A percentile compares a stretch with the other conserved stretches of the same genome.
These are phyloP conservation scores for Chytriomyces confervae DNA, from an alignment of 192 early-diverging fungal species.

Conservation along the genomic window DNA sequence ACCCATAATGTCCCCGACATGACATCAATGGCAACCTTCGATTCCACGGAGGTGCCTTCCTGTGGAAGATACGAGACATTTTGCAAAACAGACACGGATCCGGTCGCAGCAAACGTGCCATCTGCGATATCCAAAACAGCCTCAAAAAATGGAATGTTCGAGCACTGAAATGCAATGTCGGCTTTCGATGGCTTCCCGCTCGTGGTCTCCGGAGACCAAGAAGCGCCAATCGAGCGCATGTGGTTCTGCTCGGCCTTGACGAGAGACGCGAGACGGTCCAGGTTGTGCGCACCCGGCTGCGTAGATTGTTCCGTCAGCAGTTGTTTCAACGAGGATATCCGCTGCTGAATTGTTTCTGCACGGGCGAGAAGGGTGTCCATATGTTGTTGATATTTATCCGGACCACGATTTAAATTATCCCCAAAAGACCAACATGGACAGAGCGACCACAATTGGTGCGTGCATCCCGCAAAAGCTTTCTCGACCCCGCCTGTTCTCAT, in stretches of 20 bases:
- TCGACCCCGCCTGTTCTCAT: too few relatives aligned
- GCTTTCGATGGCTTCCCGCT: background rate
- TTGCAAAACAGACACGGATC: too few relatives aligned
- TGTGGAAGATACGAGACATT: background rate
- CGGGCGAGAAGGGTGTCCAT: too few relatives aligned
- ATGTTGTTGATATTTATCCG: too few relatives aligned
- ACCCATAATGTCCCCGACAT: conserved; percentile 45
- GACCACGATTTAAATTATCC: too few relatives aligned
- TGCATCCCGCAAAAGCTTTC: too few relatives aligned
- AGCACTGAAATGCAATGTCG: conserved; percentile 29
- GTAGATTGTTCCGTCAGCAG: background rate
- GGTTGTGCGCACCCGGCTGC: background rate
- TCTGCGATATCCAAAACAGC: conserved; percentile 29
- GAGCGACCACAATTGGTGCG: too few relatives aligned
- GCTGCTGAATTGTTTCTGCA: background rate
- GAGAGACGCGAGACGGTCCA: conserved; percentile 1
- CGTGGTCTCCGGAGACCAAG: background rate
- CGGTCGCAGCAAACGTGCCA: too few relatives aligned
- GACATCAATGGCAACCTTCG: conserved; percentile 47
- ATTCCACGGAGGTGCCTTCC: background rate
- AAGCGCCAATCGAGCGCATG: background rate
- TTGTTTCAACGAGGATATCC: background rate
- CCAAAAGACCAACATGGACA: too few relatives aligned
- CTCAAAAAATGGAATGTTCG: conserved; percentile 48
- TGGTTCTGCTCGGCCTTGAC: background rate